A percentile compares a stretch with the other conserved stretches of the same genome.
Evolutionary conservation across 192 early-diverging fungal genomes (phyloP).

Genomic region (Funneliformis geosporum): DNA sequence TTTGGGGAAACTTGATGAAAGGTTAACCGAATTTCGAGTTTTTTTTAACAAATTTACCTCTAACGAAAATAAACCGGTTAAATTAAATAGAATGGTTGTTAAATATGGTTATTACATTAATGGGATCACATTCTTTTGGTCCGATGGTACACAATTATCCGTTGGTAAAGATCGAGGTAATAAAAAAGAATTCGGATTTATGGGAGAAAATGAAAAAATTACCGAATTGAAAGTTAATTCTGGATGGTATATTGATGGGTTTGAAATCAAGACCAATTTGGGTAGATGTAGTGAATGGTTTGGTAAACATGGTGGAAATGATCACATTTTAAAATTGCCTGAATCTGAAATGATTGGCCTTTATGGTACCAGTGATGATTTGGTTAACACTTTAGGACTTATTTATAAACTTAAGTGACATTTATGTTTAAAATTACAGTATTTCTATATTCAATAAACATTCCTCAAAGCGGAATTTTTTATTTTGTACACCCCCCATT

Average conservation of each 20-base stretch:
- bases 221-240: conserved; percentile 46
- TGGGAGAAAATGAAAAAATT: conserved; percentile 55
- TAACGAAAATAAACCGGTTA: not conserved
- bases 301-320: conserved; percentile 53
- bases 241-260: conserved; percentile 63
- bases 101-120: conserved; percentile 54
- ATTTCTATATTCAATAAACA: too few species aligned
- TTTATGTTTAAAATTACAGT: too few species aligned
- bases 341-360: conserved; percentile 57
- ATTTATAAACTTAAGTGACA: conserved; percentile 37
- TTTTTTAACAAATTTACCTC: conserved; percentile 16
- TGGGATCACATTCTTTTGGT: conserved; percentile 49
- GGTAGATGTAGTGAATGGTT: conserved; percentile 56
- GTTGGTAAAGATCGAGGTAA: conserved; percentile 51
- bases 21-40: not conserved
- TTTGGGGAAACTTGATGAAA: conserved; percentile 8
- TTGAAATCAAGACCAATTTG: conserved; percentile 54
- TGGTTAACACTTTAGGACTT: conserved; percentile 58
- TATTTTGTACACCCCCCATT: too few species aligned
- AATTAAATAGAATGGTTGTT: conserved; percentile 34
- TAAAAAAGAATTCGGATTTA: conserved; percentile 38
- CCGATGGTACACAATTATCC: conserved; percentile 43
- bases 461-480: too few species aligned
- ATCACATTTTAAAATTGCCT: conserved; percentile 40
- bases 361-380: conserved; percentile 50